phyloP scores from a whole-genome alignment of 1,139 yeast genomes.

The Blastobotrys apis region DNA sequence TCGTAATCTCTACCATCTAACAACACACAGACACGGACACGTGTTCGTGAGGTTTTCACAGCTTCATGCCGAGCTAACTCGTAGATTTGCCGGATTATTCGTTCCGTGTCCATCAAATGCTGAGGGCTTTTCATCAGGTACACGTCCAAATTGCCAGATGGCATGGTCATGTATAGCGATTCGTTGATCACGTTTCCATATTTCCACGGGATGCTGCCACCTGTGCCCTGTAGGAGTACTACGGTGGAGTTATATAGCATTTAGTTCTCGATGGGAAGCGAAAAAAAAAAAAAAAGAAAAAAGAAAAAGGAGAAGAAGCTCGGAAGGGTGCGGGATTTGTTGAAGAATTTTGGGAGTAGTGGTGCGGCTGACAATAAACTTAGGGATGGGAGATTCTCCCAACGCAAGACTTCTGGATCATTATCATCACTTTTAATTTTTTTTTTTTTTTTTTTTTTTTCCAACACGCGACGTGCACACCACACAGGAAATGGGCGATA shows the following conservation, averaged over 20 bases:
- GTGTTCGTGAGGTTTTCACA: constrained; percentile 20
- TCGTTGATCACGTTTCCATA: constrained; percentile 27
- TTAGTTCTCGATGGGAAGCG: not conserved
- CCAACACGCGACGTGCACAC: too few species aligned
- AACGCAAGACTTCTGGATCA: too few species aligned
- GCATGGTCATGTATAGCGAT: constrained; percentile 31
- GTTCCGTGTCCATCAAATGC: constrained; percentile 29
- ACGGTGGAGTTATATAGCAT: constrained; percentile 31
- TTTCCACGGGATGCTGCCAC: constrained; percentile 16
- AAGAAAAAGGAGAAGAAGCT: not conserved
- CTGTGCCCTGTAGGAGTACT: constrained; percentile 25
- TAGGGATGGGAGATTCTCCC: too few species aligned
- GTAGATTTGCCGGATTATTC: constrained; percentile 30
- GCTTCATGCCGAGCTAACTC: constrained; percentile 28
- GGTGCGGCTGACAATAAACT: not conserved
- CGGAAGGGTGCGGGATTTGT: not conserved
- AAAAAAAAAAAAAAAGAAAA: not conserved
- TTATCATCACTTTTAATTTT: not conserved
- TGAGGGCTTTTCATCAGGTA: constrained; percentile 31
- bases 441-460: constrained; percentile 9
- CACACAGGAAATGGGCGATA: too few species aligned
- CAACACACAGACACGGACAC: constrained; percentile 35
- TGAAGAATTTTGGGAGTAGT: not conserved
- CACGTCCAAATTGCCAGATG: constrained; percentile 35
- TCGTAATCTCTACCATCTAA: constrained; percentile 34